Base-by-base conservation (phyloP, 2,329 filamentous ascomycete genomes). In the Fonsecaea monophora region DNA sequence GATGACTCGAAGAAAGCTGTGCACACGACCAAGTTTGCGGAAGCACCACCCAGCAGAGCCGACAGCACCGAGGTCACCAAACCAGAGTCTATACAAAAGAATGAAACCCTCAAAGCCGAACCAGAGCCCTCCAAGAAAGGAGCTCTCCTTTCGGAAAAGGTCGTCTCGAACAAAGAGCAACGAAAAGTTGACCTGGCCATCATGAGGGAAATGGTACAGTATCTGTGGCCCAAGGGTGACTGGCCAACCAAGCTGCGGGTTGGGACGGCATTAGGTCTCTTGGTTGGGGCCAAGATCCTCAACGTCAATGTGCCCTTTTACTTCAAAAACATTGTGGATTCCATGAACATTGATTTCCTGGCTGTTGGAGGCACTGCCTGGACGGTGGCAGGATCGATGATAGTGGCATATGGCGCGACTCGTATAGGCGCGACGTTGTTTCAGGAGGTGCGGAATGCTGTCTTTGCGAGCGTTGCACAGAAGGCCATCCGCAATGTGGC, bases 281-380 rank as follows among this genome's bases (percentile, higher is more conserved):
- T 99, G 42, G 81, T 99, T 25, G 92, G 94, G 66, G 92, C 93
- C 76, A 99, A 99, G 85, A 88, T 96, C 57, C 84, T 99, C 75
- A 99, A 98, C 78, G 95, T 99, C 15, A 93, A 99, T 82, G 92
- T 99, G 55, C 95, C 95, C 0, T 99, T 99, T 77, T 99, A 97
- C 83, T 99, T 99, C 84, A 98, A 98, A 84, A 94, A 83, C 78
- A 98, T 99, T 71, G 92, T 99, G 50, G 96, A 99, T 78, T 89
- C 92, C 21, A 97, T 99, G 92, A 99, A 99, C 78, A 87, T 99
- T 72, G 95, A 99, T 78, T 89, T 97, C 76, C 86, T 87, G n/a
- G 85, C 90, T 15, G 82, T 92, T 5, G 94, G 93, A n/a, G 94
- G 93, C 7, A 97, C 93, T 0, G 94, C 92, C 34, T 91, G 90